Base-by-base conservation (phyloP, 2,329 filamentous ascomycete species). In the Epichloe scottii region DNA sequence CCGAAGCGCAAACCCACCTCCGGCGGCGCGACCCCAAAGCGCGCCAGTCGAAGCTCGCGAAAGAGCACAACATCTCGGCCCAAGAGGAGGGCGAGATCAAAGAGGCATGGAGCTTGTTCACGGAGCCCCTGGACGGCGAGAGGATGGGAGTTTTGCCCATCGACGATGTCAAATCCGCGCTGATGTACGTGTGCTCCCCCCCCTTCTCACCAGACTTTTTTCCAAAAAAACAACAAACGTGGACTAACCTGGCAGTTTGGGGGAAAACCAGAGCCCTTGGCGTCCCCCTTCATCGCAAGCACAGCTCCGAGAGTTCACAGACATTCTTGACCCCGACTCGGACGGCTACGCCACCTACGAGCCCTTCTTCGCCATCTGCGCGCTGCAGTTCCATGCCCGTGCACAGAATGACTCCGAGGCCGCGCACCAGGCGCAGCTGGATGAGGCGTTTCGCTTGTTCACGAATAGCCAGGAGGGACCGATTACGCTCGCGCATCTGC, bases 11-110 rank as follows among this genome's bases (percentile, higher is more conserved):
- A 75, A 60, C 55, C 65, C 45, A 62, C 65, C 49, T 52, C 62
- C 33, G 43, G 55, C 48, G 51, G 61, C 19, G 64, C 17, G 51
- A 62, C 53, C 58, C 65, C 50, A 71, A 63, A 63, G 56, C 62
- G 48, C 85, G 86, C 55, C 82, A 81, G 62, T 95, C 90, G 53
- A 94, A 89, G 67, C 87, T 96, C 60, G 91, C 91, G 33, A 91
- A 90, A 70, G 89, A 95, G 63, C 83, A 96, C 76, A 84, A 89
- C 66, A 81, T 97, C 62, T 84, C 81, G 14, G 85, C 83, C 40
- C 81, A 85, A 56, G 85, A 96, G 69, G 91, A 97, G 70, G 77
- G 79, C 58, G 89, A 96, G 70, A 95, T 98, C 63, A 83, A 81
- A 61, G 90, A 96, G 67, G 90, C 90, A 14, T 97, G 93, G 67